phyloP scores from a whole-genome alignment of 306 rosid genomes.

The Prosopis cineraria region DNA sequence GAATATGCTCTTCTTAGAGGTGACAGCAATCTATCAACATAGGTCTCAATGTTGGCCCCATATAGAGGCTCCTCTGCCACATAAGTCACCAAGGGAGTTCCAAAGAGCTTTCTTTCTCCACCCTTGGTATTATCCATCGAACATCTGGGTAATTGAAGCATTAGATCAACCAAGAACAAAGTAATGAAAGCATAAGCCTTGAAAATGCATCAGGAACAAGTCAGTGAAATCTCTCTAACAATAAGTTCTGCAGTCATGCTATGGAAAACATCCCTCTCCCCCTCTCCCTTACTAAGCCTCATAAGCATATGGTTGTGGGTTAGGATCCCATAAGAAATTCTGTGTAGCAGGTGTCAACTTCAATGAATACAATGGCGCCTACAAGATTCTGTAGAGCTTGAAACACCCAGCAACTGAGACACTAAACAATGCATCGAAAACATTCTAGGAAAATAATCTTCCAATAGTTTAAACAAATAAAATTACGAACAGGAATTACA shows the following conservation, averaged over 20 bases:
- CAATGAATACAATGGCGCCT: slow-evolving; percentile 14
- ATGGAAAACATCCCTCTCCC: background rate
- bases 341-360: slow-evolving; percentile 25
- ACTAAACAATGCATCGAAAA: slow-evolving; percentile 7
- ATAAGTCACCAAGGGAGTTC: slow-evolving; percentile 84
- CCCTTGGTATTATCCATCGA: slow-evolving; percentile 58
- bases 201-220: slow-evolving; percentile 29
- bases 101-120: slow-evolving; percentile 74
- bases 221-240: slow-evolving; percentile 30
- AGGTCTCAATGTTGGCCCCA: slow-evolving; percentile 63
- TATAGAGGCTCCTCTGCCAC: slow-evolving; percentile 56
- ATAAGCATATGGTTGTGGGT: slow-evolving; percentile 6
- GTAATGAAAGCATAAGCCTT: slow-evolving; percentile 30
- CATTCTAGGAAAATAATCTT: slow-evolving; percentile 14
- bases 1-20: slow-evolving; percentile 69
- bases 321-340: slow-evolving; percentile 16
- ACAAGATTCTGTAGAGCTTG: slow-evolving; percentile 13
- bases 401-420: slow-evolving; percentile 25
- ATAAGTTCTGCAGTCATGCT: slow-evolving; percentile 20
- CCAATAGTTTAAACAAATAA: slow-evolving; percentile 13
- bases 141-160: slow-evolving; percentile 46
- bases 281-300: background rate
- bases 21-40: slow-evolving; percentile 61
- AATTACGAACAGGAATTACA: background rate
- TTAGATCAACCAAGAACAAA: slow-evolving; percentile 29